Base-by-base conservation (phyloP, 768 basidiomycete species). In the Boletus sp. region DNA sequence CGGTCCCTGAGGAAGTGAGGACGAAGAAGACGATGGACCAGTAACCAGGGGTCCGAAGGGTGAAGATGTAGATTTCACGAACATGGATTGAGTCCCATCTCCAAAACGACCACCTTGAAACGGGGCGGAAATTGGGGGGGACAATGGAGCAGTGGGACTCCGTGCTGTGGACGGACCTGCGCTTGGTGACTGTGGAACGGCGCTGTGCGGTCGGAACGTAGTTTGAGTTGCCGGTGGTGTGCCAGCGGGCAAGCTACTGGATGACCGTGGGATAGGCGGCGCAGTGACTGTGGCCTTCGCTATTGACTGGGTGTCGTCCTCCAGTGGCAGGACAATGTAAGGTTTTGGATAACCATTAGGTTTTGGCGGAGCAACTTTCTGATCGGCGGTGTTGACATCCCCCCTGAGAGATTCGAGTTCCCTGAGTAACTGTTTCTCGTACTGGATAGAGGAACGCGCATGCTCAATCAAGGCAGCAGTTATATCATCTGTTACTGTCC, bases 391-490 rank as follows among this genome's bases (percentile, higher is more conserved):
- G 60, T 71, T 76, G 49, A 98, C 77, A 66, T 97, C 95, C 2
- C 79, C 81, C 51, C 83, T 79, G 32, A 98, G 81, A 21, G 89
- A 80, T 68, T 98, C 95, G 21, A 97, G 76, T 69, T 98, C 96
- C 46, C 87, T 83, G 50, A 98, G 76, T 15, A 90, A 76, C 66
- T 95, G 93, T 58, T 87, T 82, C 69, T 98, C 95, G 66, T 93
- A 97, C 78, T 94, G 84, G 63, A 98, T 84, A 27, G 87, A 86
- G 17, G 93, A 88, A 23, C 95, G 87, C 17, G 91, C 91, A 70
- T 98, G 93, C 70, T 98, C 93, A 43, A 98, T 84, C 50, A 98
- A 75, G 0, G 94, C 90, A 21, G 89, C 79, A 17, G 90, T 90
- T 50, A 98, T 81, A 68, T 99, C 97, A 52, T 95, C 90, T 50